Conservation (phyloP, 495 filamentous ascomycete genomes). For the Arthonia radiata region DNA sequence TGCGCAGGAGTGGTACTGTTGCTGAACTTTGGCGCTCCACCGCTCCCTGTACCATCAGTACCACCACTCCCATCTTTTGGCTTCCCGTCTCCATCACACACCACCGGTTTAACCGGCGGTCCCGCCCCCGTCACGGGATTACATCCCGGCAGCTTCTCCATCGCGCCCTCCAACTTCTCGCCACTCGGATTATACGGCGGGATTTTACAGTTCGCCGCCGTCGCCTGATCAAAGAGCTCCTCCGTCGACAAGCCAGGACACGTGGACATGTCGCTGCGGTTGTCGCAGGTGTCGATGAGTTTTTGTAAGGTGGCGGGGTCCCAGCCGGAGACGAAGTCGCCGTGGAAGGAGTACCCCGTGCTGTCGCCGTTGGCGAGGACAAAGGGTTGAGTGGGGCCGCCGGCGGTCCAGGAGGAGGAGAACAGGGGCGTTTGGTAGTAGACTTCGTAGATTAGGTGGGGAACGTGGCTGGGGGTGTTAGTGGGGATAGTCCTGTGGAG, state of each 20-base stretch:
- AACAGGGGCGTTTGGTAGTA: constrained; percentile 35
- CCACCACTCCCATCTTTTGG: no score
- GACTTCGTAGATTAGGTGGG: constrained; percentile 46
- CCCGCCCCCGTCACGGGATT: no score
- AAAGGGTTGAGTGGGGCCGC: constrained; percentile 34
- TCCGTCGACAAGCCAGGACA: constrained; percentile 24
- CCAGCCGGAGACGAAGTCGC: constrained; percentile 55
- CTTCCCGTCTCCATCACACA: no score
- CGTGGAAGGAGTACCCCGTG: constrained; percentile 29
- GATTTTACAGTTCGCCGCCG: constrained; percentile 9
- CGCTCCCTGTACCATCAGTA: no score
- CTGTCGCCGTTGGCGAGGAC: constrained; percentile 26
- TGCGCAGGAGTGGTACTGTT: no score
- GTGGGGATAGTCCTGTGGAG: constrained; percentile 27
- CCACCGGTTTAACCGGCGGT: no score
- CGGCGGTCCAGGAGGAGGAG: constrained; percentile 27
- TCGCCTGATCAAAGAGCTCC: constrained; percentile 13
- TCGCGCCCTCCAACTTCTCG: constrained; percentile 16
- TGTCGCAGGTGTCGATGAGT: constrained; percentile 33
- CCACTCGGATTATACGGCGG: constrained; percentile 12
- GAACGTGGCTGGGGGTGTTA: constrained; percentile 32
- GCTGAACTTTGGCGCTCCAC: no score
- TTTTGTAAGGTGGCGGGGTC: constrained; percentile 31
- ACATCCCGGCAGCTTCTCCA: constrained; percentile 33
- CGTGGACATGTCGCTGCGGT: constrained; percentile 20